Evolutionary conservation across 495 filamentous ascomycete species (phyloP), one percentile per base, ranked within the genome.

Genomic region (Xylaria telfairii): DNA sequence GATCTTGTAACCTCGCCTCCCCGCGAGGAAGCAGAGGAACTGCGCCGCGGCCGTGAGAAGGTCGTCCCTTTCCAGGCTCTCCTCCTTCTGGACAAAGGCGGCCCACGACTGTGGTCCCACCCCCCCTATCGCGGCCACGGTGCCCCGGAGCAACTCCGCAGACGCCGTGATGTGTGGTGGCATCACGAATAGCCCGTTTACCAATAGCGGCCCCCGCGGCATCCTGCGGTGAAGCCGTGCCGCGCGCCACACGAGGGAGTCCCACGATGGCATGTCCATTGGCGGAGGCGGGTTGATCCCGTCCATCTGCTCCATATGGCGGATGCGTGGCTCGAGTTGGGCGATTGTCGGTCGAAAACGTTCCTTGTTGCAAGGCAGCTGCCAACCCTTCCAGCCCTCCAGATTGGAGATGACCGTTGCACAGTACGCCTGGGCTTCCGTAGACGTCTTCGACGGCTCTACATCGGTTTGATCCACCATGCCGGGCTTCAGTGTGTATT

Each of bases 231-330:
- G 60, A 21, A 75, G 61, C 51, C 75, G 73, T n/a, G 73, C 72
- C 24, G 74, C 73, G 24, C 75, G 75, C 71, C 69, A 75, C 17
- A 68, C 69, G 6, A 77, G 71, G 19, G 73, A 73, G 34, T 77
- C 75, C 75, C 73, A 75, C 6, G 73, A 73, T 13, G 60, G 44
- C 4, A 69, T 63, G 12, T 69, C 44, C 65, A 74, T 71, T 2
- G 75, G 75, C 12, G 73, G 71, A 24, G 73, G 75, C n/a, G 75
- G 69, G 24, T 66, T 63, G 64, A 77, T 66, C 37, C 37, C 24
- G 9, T 15, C 34, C 12, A 21, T 34, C 1, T 37, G 39, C 46
- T 77, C 75, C 34, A 77, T 69, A 51, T 46, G 63, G 24, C 75
- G 71, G n/a, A 65, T 19, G 42, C 75, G 75, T 7, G 32, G 47